Percentiles rank a stretch among this genome's conserved stretches.
phyloP scores from a whole-genome alignment of 2,329 filamentous ascomycete species.

The Fusarium sp. region DNA sequence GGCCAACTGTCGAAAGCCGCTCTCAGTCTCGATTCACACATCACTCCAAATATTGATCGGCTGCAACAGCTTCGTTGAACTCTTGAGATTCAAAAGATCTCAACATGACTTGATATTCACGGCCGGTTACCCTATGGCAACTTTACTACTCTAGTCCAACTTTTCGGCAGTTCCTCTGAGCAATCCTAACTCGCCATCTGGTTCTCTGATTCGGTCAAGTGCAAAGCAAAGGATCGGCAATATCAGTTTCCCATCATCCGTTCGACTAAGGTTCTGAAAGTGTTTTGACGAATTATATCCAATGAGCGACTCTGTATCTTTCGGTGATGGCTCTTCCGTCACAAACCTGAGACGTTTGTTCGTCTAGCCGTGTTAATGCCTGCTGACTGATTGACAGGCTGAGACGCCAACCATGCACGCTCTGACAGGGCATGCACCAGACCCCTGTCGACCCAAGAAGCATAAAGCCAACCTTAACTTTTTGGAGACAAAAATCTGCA shows the following conservation, averaged over 20 bases:
- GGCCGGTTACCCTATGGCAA: not conserved
- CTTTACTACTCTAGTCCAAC: no score
- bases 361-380: slow-evolving; percentile 13
- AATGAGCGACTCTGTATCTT: not conserved
- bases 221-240: not conserved
- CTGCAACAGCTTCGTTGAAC: rapidly evolving
- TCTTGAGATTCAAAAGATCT: not conserved
- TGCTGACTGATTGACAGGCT: not conserved
- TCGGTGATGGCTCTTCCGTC: slow-evolving; percentile 6
- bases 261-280: not conserved
- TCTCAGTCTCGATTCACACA: not conserved
- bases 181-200: not conserved
- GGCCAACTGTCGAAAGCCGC: rapidly evolving
- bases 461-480: slow-evolving; percentile 24
- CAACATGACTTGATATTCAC: not conserved
- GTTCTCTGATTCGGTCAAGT: not conserved
- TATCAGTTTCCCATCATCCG: not conserved
- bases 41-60: rapidly evolving
- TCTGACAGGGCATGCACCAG: slow-evolving; percentile 1
- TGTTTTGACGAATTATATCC: not conserved
- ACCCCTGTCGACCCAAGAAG: slow-evolving; percentile 22
- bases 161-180: not conserved
- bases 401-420: not conserved
- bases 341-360: slow-evolving; percentile 12
- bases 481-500: not conserved